A percentile compares a stretch with the other conserved stretches of the same genome.
Conservation (phyloP, 345 rosid species). For the Ceriops zippeliana region DNA sequence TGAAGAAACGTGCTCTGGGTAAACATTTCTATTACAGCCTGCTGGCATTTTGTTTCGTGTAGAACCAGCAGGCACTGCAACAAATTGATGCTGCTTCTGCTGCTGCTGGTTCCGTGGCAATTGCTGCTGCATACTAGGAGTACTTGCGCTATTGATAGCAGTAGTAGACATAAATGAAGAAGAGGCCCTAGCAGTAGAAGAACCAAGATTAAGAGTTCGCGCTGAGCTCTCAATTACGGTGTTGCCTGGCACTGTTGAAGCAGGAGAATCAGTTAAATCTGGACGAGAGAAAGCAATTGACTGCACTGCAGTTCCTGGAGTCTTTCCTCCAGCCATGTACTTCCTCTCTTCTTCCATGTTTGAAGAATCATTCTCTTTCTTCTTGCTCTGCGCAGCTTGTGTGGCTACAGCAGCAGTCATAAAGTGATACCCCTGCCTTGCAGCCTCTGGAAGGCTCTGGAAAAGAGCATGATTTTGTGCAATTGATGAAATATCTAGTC, state of each 20-base stretch:
- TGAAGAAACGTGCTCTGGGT: slow-evolving; percentile 54
- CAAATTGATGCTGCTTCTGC: slow-evolving; percentile 60
- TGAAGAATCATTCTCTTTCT: slow-evolving; percentile 46
- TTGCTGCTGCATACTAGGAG: slow-evolving; percentile 44
- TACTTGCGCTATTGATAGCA: slow-evolving; percentile 24
- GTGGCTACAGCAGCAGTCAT: slow-evolving; percentile 60
- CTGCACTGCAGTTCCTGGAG: slow-evolving; percentile 48
- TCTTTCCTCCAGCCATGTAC: slow-evolving; percentile 37
- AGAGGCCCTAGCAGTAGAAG: slow-evolving; percentile 46
- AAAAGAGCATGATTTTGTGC: slow-evolving; percentile 72
- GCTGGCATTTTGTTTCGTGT: slow-evolving; percentile 60
- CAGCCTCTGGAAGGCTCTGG: slow-evolving; percentile 67
- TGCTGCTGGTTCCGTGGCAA: slow-evolving; percentile 44
- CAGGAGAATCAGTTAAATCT: slow-evolving; percentile 54
- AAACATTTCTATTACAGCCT: slow-evolving; percentile 58
- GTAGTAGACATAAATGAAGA: slow-evolving; percentile 45
- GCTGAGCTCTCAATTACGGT: slow-evolving; percentile 74
- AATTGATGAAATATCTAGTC: slow-evolving; percentile 68
- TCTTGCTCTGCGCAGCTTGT: slow-evolving; percentile 74
- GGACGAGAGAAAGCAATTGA: slow-evolving; percentile 76
- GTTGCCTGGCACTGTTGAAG: slow-evolving; percentile 50
- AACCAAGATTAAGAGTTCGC: slow-evolving; percentile 53
- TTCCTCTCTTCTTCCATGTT: slow-evolving; percentile 66
- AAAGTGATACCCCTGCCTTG: slow-evolving; percentile 59
- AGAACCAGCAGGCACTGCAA: slow-evolving; percentile 53